phyloP scores from a whole-genome alignment of 768 basidiomycete species.

The Pulveroboletus frians region DNA sequence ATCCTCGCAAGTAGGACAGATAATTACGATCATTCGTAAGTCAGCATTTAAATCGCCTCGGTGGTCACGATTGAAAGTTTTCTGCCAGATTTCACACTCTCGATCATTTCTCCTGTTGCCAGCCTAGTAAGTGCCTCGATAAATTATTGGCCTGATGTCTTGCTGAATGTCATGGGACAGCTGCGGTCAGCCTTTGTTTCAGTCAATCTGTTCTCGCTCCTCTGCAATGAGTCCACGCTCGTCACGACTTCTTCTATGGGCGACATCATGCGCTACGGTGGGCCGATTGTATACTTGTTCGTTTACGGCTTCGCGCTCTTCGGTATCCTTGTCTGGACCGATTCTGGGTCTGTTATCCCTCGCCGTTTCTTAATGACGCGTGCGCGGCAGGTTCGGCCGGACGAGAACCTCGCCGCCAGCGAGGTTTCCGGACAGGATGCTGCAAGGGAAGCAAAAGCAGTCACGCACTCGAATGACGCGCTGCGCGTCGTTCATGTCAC shows the following conservation, averaged over 20 bases:
- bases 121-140: constrained; percentile 47
- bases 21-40: constrained; percentile 59
- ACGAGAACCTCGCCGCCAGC: constrained; percentile 11
- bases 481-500: constrained; percentile 60
- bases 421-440: constrained; percentile 45
- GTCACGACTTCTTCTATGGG: constrained; percentile 47
- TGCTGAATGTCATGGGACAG: constrained; percentile 30
- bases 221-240: constrained; percentile 52
- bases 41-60: not conserved
- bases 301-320: constrained; percentile 55
- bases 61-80: not conserved
- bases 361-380: constrained; percentile 30
- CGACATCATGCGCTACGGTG: constrained; percentile 57
- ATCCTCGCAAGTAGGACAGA: constrained; percentile 44
- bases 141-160: not conserved
- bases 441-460: constrained; percentile 45
- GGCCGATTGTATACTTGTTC: constrained; percentile 71
- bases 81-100: constrained; percentile 55
- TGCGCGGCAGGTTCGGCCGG: constrained; percentile 10
- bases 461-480: constrained; percentile 46
- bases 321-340: constrained; percentile 61
- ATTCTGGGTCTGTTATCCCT: constrained; percentile 57
- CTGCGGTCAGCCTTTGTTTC: constrained; percentile 68
- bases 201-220: constrained; percentile 68
- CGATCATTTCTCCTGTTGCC: constrained; percentile 62